Evolutionary conservation across 192 early-diverging fungal species (phyloP).

Genomic region (Geranomyces michiganensis): DNA sequence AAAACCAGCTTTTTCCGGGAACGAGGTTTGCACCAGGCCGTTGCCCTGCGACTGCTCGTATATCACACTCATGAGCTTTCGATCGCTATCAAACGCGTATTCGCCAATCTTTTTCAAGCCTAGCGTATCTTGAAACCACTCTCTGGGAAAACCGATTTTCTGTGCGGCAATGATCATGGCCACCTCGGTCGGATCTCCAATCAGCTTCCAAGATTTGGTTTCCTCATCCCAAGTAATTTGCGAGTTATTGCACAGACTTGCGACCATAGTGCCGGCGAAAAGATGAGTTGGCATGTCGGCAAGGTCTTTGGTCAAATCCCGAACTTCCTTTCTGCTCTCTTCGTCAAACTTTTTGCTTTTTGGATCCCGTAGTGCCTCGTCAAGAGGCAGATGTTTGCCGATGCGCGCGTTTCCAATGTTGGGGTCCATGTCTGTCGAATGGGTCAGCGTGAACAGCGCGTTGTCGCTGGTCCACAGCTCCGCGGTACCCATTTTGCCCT

Average conservation of each 20-base stretch:
- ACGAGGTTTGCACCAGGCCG: background rate
- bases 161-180: constrained; percentile 85
- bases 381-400: constrained; percentile 6
- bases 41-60: constrained; percentile 49
- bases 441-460: constrained; percentile 69
- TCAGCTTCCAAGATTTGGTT: constrained; percentile 65
- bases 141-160: constrained; percentile 75
- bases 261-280: constrained; percentile 68
- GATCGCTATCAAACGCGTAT: constrained; percentile 90
- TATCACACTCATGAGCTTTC: constrained; percentile 93
- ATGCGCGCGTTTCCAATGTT: constrained; percentile 36
- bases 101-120: constrained; percentile 77
- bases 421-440: constrained; percentile 54
- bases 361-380: constrained; percentile 29
- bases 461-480: constrained; percentile 81
- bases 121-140: constrained; percentile 55
- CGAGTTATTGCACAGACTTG: constrained; percentile 87
- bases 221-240: constrained; percentile 63
- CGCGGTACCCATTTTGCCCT: constrained; percentile 94
- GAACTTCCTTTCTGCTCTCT: constrained; percentile 26
- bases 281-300: constrained; percentile 54
- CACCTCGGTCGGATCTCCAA: constrained; percentile 96
- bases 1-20: constrained; percentile 47
- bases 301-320: constrained; percentile 49
- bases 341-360: constrained; percentile 13